Percentiles rank a stretch among this genome's conserved stretches.
Evolutionary conservation across 192 early-diverging fungal genomes (phyloP).

Genomic region (Mortierella claussenii): DNA sequence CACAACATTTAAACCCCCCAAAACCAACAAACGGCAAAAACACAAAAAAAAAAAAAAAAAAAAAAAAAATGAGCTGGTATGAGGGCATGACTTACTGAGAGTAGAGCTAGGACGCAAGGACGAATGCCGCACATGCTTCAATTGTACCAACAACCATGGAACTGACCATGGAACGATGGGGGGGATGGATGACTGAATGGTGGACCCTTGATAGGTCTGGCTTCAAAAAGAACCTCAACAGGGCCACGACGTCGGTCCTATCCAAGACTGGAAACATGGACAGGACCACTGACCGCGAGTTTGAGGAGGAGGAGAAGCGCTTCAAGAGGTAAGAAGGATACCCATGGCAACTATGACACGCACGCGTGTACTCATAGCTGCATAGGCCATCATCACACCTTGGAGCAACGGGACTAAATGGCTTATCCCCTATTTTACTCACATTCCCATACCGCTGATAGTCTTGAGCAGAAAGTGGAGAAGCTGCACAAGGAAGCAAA

Average conservation of each 20-base stretch:
- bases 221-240: slow-evolving; percentile 84
- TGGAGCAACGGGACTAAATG: too few species aligned
- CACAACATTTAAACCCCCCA: too few species aligned
- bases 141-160: too few species aligned
- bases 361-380: background rate
- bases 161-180: too few species aligned
- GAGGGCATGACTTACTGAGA: too few species aligned
- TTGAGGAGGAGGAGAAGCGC: slow-evolving; percentile 83
- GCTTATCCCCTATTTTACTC: background rate
- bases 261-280: slow-evolving; percentile 76
- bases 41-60: too few species aligned
- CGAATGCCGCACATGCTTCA: too few species aligned
- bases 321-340: slow-evolving; percentile 68
- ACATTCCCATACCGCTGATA: slow-evolving; percentile 25
- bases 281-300: slow-evolving; percentile 83
- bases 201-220: too few species aligned
- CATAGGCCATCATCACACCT: background rate
- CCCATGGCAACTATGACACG: slow-evolving; percentile 4
- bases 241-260: slow-evolving; percentile 74
- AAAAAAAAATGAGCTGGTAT: too few species aligned
- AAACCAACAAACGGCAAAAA: too few species aligned
- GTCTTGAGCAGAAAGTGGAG: slow-evolving; percentile 85
- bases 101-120: too few species aligned
- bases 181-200: too few species aligned
- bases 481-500: slow-evolving; percentile 92